Conservation (phyloP, 352 stramenopile genomes). For the Globisporangium apiculatum region DNA sequence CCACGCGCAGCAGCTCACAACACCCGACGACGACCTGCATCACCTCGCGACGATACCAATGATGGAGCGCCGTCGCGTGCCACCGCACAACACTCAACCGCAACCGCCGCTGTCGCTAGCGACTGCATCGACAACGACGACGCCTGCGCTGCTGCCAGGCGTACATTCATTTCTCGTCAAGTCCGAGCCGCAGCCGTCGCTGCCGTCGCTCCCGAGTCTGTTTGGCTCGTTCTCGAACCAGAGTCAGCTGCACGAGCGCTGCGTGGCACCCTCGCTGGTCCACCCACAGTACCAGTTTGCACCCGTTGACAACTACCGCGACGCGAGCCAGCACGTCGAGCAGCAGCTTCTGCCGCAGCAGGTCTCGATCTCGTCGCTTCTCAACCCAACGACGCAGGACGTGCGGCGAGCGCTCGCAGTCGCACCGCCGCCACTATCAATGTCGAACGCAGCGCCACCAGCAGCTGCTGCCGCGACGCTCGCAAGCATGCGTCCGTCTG, state of each 20-base stretch:
- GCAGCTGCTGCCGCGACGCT: background rate
- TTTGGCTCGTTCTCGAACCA: slow-evolving; percentile 4
- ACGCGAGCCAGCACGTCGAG: background rate
- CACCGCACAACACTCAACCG: background rate
- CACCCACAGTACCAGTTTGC: background rate
- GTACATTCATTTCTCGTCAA: slow-evolving; percentile 12
- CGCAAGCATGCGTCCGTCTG: background rate
- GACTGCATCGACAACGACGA: background rate
- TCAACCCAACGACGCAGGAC: slow-evolving; percentile 8
- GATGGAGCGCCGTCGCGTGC: slow-evolving; percentile 9
- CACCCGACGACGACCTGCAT: too few species aligned
- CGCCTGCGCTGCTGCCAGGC: slow-evolving; percentile 4
- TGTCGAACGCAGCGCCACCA: background rate
- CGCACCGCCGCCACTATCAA: background rate
- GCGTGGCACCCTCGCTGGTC: background rate
- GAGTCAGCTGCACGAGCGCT: background rate
- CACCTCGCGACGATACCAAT: background rate
- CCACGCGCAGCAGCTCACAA: background rate
- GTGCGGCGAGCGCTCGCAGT: background rate
- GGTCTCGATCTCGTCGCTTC: slow-evolving; percentile 8
- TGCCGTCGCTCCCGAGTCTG: slow-evolving; percentile 13
- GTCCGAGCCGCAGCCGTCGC: slow-evolving; percentile 5
- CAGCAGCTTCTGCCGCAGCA: background rate
- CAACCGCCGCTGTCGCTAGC: too few species aligned
- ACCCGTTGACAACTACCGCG: background rate